Percentiles rank a stretch among this genome's conserved stretches.
Evolutionary conservation across 2,329 filamentous ascomycete genomes (phyloP).

Genomic region (Byssothecium circinans): DNA sequence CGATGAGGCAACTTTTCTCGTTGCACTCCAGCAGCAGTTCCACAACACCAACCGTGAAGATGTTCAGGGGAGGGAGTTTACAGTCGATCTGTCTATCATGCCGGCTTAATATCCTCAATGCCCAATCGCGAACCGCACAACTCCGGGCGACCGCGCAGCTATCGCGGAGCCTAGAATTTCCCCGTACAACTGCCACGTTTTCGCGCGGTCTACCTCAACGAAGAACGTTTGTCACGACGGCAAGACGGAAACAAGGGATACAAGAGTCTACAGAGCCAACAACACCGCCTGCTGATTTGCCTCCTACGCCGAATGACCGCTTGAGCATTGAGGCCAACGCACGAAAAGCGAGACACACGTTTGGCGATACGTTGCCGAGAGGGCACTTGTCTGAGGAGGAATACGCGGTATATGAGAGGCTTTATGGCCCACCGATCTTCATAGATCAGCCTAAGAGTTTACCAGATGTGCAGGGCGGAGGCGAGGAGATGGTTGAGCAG

Average conservation of each 20-base stretch:
- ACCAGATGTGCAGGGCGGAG: slow-evolving; percentile 49
- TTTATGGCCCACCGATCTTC: slow-evolving; percentile 74
- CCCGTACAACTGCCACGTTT: slow-evolving; percentile 2
- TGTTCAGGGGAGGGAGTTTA: slow-evolving; percentile 34
- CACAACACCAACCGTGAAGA: slow-evolving; percentile 18
- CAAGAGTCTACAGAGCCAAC: slow-evolving; percentile 8
- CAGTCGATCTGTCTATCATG: slow-evolving; percentile 38
- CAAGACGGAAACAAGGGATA: slow-evolving; percentile 13
- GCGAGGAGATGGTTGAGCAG: slow-evolving; percentile 47
- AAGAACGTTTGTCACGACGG: slow-evolving; percentile 25
- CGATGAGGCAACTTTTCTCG: slow-evolving; percentile 35
- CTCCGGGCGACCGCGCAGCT: slow-evolving; percentile 17
- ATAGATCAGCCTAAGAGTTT: slow-evolving; percentile 62
- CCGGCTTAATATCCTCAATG: slow-evolving; percentile 31
- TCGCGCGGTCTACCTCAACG: slow-evolving; percentile 16
- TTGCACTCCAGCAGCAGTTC: slow-evolving; percentile 1
- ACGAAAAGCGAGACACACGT: slow-evolving; percentile 70
- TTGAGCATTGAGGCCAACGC: slow-evolving; percentile 63
- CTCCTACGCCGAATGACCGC: slow-evolving; percentile 21
- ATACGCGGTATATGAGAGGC: slow-evolving; percentile 71
- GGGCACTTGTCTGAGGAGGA: slow-evolving; percentile 71
- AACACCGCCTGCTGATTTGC: slow-evolving; percentile 4
- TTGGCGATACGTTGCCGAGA: slow-evolving; percentile 75
- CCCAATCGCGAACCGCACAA: slow-evolving; percentile 28
- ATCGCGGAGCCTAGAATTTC: too few species aligned